Percentiles rank a stretch among this genome's conserved stretches.
These are phyloP conservation scores for Paragyromitra xinjiangensis DNA, from an alignment of 495 filamentous ascomycete genomes.

Conservation along the genomic window DNA sequence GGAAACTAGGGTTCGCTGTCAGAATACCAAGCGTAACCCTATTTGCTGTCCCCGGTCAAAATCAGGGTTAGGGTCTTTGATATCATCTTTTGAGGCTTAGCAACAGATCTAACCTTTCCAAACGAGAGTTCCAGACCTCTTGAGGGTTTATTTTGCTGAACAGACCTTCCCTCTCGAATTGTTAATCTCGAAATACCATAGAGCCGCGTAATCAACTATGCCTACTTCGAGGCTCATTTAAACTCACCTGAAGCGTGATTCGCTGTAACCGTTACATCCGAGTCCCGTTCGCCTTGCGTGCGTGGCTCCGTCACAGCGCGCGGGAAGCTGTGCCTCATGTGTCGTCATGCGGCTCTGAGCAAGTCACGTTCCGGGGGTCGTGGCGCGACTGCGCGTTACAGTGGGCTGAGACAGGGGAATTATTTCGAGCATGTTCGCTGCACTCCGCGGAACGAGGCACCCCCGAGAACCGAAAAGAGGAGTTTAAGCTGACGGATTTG, in stretches of 20 bases:
- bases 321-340: slow-evolving; percentile 5
- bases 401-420: slow-evolving; percentile 29
- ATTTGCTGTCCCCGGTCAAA: no score
- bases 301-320: slow-evolving; percentile 18
- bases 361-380: not conserved
- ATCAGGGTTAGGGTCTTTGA: no score
- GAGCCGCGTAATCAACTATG: not conserved
- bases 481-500: not conserved
- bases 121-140: not conserved
- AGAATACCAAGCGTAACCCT: no score
- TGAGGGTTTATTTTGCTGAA: not conserved
- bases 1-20: no score
- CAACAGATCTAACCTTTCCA: no score
- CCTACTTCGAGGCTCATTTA: not conserved
- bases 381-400: slow-evolving; percentile 11
- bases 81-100: no score
- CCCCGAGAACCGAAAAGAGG: not conserved
- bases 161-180: not conserved
- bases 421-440: slow-evolving; percentile 4
- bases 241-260: not conserved
- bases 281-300: slow-evolving; percentile 14
- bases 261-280: not conserved
- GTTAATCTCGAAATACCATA: not conserved
- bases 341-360: slow-evolving; percentile 40
- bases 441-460: slow-evolving; percentile 1